Conservation (phyloP, 345 rosid genomes). For the Syzygium aromaticum region DNA sequence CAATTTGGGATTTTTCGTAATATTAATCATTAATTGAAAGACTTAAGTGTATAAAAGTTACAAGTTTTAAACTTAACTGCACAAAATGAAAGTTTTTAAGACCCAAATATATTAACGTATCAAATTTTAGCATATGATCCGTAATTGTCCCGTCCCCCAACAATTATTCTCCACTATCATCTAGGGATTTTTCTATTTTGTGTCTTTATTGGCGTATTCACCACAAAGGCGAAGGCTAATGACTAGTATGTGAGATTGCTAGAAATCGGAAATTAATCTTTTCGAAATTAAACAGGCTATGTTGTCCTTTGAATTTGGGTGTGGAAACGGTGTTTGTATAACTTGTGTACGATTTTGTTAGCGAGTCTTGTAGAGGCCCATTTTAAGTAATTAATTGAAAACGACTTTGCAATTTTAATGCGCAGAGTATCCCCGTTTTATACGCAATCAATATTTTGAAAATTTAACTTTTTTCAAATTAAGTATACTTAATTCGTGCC, state of each 20-base stretch:
- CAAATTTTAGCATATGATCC: neutral
- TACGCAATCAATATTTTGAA: no score
- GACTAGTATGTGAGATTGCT: neutral
- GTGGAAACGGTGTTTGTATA: neutral
- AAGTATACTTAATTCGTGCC: neutral
- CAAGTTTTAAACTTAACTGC: neutral
- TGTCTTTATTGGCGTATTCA: neutral
- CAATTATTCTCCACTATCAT: neutral
- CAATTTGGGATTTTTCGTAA: no score
- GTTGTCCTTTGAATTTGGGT: neutral
- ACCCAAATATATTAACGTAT: neutral
- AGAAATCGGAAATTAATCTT: neutral
- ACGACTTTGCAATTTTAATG: neutral
- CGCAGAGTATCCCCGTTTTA: neutral
- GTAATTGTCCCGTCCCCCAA: neutral
- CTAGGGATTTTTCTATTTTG: neutral
- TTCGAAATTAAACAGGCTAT: neutral
- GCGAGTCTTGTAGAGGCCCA: neutral
- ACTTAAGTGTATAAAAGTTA: no score
- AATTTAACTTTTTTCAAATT: neutral
- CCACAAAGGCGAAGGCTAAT: neutral
- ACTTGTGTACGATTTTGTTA: neutral
- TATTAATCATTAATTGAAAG: neutral
- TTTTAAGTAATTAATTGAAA: neutral
- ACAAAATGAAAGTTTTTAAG: no score